Conservation (phyloP, 257 asterid genomes). For the Asclepias syriaca region DNA sequence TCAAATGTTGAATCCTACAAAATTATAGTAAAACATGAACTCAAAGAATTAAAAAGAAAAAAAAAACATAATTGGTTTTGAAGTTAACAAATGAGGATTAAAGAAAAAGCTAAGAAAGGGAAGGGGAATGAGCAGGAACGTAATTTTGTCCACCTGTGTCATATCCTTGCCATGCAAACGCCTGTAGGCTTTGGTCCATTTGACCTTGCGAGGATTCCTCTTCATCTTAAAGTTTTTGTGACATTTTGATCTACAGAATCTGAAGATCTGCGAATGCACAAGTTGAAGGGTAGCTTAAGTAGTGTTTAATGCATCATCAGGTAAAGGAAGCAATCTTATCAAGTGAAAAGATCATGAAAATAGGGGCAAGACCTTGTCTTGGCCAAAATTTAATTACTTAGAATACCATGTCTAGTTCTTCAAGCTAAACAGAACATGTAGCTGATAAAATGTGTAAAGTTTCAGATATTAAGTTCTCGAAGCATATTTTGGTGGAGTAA, state of each 20-base stretch:
- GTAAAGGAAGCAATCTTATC: not conserved
- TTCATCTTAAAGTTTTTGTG: slow-evolving; percentile 95
- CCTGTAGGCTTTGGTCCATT: slow-evolving; percentile 94
- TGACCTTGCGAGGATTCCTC: slow-evolving; percentile 90
- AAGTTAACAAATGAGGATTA: not conserved
- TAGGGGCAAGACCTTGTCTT: not conserved
- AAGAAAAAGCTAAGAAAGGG: not conserved
- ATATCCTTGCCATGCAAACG: slow-evolving; percentile 84
- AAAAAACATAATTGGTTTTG: not conserved
- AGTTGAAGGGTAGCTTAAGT: not conserved
- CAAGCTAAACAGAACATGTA: not conserved
- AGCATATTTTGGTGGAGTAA: not conserved
- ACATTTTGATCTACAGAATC: slow-evolving; percentile 85
- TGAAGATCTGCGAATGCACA: slow-evolving; percentile 54
- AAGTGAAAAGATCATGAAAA: not conserved
- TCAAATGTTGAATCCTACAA: slow-evolving; percentile 83
- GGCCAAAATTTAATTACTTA: not conserved
- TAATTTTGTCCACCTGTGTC: slow-evolving; percentile 58
- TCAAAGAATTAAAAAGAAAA: not conserved
- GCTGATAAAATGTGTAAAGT: not conserved
- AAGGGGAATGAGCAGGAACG: too few relatives aligned
- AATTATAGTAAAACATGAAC: slow-evolving; percentile 9
- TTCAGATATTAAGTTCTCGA: not conserved
- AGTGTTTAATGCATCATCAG: not conserved
- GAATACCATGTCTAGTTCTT: not conserved